phyloP scores from a whole-genome alignment of 257 asterid species.

The Anisodus tanguticus region DNA sequence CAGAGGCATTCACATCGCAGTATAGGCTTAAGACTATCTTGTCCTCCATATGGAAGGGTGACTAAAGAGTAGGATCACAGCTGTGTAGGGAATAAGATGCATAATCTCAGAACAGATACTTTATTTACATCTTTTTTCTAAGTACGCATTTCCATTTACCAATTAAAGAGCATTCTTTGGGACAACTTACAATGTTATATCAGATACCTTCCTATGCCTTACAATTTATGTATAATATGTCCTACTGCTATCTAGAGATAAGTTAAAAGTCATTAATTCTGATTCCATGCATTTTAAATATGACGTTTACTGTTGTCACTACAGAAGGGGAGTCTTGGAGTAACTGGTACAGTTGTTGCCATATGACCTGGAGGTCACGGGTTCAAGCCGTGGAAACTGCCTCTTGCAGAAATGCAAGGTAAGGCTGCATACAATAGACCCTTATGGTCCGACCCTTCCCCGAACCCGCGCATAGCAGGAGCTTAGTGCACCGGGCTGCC shows the following conservation, averaged over 20 bases:
- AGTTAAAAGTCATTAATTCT: neutral
- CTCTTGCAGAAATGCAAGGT: no score
- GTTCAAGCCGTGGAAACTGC: no score
- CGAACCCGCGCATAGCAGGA: no score
- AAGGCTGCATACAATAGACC: no score
- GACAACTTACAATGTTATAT: conserved; percentile 20
- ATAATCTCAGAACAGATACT: conserved; percentile 8
- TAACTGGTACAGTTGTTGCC: no score
- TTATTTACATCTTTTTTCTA: neutral
- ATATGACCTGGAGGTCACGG: no score
- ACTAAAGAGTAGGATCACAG: conserved; percentile 10
- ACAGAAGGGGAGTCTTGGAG: no score
- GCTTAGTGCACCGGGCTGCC: no score
- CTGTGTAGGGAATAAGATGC: neutral
- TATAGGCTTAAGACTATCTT: neutral
- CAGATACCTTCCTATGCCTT: neutral
- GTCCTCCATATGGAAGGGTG: conserved; percentile 16
- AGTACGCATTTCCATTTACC: conserved; percentile 24
- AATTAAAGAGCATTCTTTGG: neutral
- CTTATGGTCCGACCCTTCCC: no score
- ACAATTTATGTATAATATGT: conserved; percentile 4
- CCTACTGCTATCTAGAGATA: neutral
- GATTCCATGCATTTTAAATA: neutral
- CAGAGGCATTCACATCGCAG: neutral
- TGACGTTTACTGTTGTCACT: neutral